These are phyloP conservation scores for Pestalotiopsis sp. DNA, from an alignment of 2,329 filamentous ascomycete species.

Conservation along the genomic window DNA sequence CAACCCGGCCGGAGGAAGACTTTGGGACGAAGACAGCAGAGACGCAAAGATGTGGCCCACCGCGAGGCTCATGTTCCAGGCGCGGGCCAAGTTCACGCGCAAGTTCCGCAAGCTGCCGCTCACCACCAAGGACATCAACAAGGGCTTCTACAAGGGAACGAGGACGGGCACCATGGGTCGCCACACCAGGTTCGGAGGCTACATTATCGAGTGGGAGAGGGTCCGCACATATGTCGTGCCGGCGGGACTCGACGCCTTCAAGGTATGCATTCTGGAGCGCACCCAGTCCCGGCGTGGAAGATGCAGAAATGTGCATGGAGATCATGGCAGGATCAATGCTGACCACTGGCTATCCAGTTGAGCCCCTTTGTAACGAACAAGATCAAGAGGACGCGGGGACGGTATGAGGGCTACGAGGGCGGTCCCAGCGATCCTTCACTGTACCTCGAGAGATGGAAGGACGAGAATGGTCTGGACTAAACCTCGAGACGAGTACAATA, in stretches of 20 bases:
- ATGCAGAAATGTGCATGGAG: not conserved
- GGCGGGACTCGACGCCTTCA: conserved; percentile 67
- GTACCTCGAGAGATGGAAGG: conserved; percentile 70
- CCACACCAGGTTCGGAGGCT: conserved; percentile 83
- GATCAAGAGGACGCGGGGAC: conserved; percentile 54
- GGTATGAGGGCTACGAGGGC: conserved; percentile 51
- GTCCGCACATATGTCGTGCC: conserved; percentile 91
- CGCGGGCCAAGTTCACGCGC: conserved; percentile 54
- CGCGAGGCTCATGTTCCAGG: conserved; percentile 36
- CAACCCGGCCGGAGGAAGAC: not conserved
- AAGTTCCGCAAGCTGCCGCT: conserved; percentile 76
- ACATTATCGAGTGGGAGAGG: conserved; percentile 81
- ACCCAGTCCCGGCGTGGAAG: not conserved
- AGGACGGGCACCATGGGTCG: conserved; percentile 84
- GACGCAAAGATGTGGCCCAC: conserved; percentile 66
- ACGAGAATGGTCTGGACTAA: conserved; percentile 64
- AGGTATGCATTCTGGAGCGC: conserved; percentile 54
- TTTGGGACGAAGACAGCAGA: no score
- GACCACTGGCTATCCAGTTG: conserved; percentile 56
- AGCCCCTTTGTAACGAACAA: conserved; percentile 75
- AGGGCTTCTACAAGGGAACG: conserved; percentile 97
- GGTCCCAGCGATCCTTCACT: conserved; percentile 64
- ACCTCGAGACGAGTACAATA: not conserved
- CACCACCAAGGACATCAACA: conserved; percentile 90
- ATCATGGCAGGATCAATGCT: conserved; percentile 15